These are phyloP conservation scores for Verticillium longisporum DNA, from an alignment of 2,329 filamentous ascomycete species.

Conservation along the genomic window DNA sequence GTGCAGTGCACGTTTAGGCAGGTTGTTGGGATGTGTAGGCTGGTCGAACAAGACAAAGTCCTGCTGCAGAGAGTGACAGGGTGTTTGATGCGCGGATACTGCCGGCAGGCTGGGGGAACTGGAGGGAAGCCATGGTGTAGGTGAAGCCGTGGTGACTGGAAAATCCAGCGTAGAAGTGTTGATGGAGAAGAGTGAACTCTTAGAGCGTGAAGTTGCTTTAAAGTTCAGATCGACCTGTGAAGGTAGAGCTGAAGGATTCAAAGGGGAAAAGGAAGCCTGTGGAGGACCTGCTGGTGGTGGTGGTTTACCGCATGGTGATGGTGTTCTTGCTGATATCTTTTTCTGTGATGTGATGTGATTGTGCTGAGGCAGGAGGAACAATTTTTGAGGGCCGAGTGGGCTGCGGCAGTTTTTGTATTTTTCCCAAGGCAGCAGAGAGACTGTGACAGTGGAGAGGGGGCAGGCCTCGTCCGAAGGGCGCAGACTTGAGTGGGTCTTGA, in stretches of 20 bases:
- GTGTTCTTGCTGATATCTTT: slow-evolving; percentile 22
- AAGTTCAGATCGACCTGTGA: slow-evolving; percentile 59
- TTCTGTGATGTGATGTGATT: slow-evolving; percentile 21
- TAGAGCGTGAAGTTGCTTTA: slow-evolving; percentile 52
- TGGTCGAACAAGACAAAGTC: slow-evolving; percentile 76
- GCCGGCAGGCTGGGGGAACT: slow-evolving; percentile 58
- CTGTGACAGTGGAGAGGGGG: not conserved
- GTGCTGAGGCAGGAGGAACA: slow-evolving; percentile 27
- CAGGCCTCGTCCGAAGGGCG: not conserved
- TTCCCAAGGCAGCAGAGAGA: not conserved
- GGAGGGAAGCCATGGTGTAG: slow-evolving; percentile 75
- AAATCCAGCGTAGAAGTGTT: slow-evolving; percentile 61
- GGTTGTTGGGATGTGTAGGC: slow-evolving; percentile 33
- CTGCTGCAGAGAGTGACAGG: slow-evolving; percentile 42
- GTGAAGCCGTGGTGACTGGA: slow-evolving; percentile 74
- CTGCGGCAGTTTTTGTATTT: slow-evolving; percentile 6
- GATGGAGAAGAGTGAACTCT: slow-evolving; percentile 49
- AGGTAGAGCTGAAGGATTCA: slow-evolving; percentile 44
- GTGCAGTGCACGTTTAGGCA: slow-evolving; percentile 33
- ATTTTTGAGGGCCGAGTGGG: slow-evolving; percentile 18
- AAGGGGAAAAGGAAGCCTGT: slow-evolving; percentile 15
- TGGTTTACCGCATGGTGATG: slow-evolving; percentile 44
- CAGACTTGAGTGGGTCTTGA: not conserved
- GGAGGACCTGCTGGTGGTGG: slow-evolving; percentile 45
- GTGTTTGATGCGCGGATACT: slow-evolving; percentile 44